Evolutionary conservation across 2,329 filamentous ascomycete species (phyloP).

Genomic region (Zelopaecilomyces penicillatus): DNA sequence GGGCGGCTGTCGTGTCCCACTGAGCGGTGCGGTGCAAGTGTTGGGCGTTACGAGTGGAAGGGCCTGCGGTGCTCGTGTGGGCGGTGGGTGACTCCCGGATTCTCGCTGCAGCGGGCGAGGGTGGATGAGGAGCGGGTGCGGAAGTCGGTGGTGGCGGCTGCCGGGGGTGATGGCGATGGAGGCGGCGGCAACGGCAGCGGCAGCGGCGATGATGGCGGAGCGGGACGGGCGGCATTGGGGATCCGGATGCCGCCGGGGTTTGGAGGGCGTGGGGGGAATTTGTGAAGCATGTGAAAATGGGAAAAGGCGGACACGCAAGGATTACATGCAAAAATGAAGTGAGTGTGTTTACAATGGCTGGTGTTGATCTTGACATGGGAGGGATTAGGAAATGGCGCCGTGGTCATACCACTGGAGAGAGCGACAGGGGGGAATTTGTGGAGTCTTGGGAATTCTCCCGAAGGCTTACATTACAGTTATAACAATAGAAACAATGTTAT

Average conservation of each 20-base stretch:
- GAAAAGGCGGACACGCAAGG: not conserved
- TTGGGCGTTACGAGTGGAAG: slow-evolving; percentile 94
- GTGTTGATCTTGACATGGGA: not conserved
- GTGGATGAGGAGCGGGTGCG: slow-evolving; percentile 58
- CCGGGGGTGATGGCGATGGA: slow-evolving; percentile 12
- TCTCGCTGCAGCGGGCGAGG: slow-evolving; percentile 73
- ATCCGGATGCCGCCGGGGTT: slow-evolving; percentile 49
- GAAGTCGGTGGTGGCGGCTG: slow-evolving; percentile 13
- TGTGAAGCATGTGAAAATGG: slow-evolving; percentile 14
- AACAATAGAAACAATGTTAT: no score
- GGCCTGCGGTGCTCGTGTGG: slow-evolving; percentile 88
- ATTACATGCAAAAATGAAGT: not conserved
- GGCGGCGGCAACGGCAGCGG: not conserved
- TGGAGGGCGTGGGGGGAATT: slow-evolving; percentile 23
- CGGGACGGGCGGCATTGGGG: slow-evolving; percentile 24
- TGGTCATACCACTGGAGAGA: no score
- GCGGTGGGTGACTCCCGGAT: slow-evolving; percentile 83
- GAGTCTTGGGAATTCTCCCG: no score
- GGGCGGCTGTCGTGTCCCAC: slow-evolving; percentile 81
- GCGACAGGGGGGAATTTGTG: no score
- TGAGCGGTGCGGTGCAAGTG: slow-evolving; percentile 65
- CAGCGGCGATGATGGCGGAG: not conserved
- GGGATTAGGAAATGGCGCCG: no score
- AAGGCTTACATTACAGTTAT: no score
- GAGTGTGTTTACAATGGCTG: not conserved